A percentile compares a stretch with the other conserved stretches of the same genome.
These are phyloP conservation scores for Pichia insulana DNA, from an alignment of 805 yeast genomes.

Conservation along the genomic window DNA sequence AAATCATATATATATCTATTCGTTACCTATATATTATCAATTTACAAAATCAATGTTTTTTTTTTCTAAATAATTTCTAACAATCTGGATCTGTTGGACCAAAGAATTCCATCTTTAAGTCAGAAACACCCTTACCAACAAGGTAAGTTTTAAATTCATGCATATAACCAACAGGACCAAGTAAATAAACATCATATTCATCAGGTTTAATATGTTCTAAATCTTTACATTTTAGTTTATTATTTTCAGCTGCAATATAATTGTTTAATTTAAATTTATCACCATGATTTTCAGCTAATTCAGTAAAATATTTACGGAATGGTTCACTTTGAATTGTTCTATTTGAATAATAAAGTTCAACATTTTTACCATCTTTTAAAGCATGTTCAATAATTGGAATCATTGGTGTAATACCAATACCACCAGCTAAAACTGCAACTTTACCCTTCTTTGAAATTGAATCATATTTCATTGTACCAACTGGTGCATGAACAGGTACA, in stretches of 20 bases:
- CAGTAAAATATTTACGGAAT: conserved; percentile 9
- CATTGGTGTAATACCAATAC: conserved; percentile 63
- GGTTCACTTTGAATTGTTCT: conserved; percentile 11
- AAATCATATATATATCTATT: too few species aligned
- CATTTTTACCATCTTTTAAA: conserved; percentile 25
- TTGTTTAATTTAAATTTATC: background rate
- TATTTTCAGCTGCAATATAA: conserved; percentile 6
- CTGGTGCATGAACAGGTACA: conserved; percentile 48
- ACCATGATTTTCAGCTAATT: conserved; percentile 7
- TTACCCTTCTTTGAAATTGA: conserved; percentile 21
- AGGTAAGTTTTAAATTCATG: conserved; percentile 21
- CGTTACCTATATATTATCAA: too few species aligned
- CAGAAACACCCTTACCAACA: conserved; percentile 12
- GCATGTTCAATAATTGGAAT: conserved; percentile 42
- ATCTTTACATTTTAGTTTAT: conserved; percentile 16
- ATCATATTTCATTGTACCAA: conserved; percentile 41
- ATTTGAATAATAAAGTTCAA: conserved; percentile 31
- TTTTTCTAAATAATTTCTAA: background rate
- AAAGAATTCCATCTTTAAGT: conserved; percentile 26
- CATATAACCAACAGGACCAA: conserved; percentile 32
- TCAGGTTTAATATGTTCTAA: conserved; percentile 16
- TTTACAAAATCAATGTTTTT: too few species aligned
- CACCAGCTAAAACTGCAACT: conserved; percentile 44
- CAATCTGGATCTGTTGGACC: conserved; percentile 24
- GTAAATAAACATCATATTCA: conserved; percentile 24